A percentile compares a stretch with the other conserved stretches of the same genome.
These are phyloP conservation scores for Ulmus americana DNA, from an alignment of 331 rosid species.

Conservation along the genomic window DNA sequence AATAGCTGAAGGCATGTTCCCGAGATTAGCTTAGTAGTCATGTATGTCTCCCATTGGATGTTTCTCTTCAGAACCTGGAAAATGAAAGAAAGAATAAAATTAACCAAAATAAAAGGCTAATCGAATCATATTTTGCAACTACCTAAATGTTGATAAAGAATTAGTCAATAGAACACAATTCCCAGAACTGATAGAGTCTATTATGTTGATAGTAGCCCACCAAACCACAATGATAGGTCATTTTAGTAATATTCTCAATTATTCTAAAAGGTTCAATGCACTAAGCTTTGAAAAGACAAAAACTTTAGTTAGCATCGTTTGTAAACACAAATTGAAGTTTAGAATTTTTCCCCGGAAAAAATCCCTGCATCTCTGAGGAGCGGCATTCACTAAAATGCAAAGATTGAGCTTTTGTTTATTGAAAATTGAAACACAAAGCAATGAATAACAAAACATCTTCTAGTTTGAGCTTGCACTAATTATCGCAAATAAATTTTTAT, in stretches of 20 bases:
- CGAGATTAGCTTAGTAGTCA: constrained; percentile 65
- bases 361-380: neutral
- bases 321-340: neutral
- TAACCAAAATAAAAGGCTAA: too few relatives aligned
- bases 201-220: neutral
- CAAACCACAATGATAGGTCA: neutral
- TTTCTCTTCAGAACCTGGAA: too few relatives aligned
- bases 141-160: constrained; percentile 81
- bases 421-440: neutral
- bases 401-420: too few relatives aligned
- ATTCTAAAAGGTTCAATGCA: neutral
- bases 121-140: neutral
- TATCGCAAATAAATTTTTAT: neutral
- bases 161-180: constrained; percentile 28
- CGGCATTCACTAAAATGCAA: neutral
- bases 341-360: neutral
- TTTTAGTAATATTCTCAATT: neutral
- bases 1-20: constrained; percentile 91
- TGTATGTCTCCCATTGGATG: too few relatives aligned
- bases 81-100: too few relatives aligned
- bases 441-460: neutral
- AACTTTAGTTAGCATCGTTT: neutral
- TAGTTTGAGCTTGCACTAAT: neutral
- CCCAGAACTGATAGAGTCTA: too few relatives aligned
- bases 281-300: neutral